Conservation (phyloP, 768 basidiomycete species). For the Termitomyces eurrhizus region DNA sequence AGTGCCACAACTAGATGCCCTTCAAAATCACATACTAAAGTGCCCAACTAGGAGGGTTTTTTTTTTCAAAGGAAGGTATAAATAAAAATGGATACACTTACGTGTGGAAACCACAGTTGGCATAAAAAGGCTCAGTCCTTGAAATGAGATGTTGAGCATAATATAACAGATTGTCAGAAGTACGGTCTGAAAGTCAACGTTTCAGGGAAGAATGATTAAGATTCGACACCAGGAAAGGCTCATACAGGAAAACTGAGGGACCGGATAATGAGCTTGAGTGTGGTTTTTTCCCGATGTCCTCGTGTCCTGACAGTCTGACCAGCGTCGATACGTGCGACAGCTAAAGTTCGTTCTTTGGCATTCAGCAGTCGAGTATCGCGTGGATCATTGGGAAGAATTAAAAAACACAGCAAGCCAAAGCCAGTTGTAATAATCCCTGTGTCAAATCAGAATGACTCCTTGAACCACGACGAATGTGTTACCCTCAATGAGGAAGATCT, state of each 20-base stretch:
- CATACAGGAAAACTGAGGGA: conserved; percentile 31
- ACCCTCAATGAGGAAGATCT: conserved; percentile 44
- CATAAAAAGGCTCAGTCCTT: conserved; percentile 25
- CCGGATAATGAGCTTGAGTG: conserved; percentile 23
- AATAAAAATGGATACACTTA: conserved; percentile 21
- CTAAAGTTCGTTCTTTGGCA: conserved; percentile 29
- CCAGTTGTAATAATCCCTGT: conserved; percentile 32
- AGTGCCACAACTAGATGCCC: too few species aligned
- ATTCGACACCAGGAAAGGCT: neutral
- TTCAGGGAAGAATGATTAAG: neutral
- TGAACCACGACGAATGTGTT: neutral
- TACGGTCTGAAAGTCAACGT: conserved; percentile 12
- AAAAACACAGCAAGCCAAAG: conserved; percentile 30
- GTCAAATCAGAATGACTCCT: neutral
- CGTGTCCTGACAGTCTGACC: conserved; percentile 27
- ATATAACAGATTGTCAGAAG: conserved; percentile 20
- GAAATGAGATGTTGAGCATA: conserved; percentile 27
- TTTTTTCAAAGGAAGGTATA: neutral
- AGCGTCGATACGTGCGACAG: conserved; percentile 31
- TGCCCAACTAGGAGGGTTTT: conserved; percentile 13
- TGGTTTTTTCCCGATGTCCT: conserved; percentile 27
- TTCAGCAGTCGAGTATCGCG: conserved; percentile 29
- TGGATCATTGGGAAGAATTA: conserved; percentile 34
- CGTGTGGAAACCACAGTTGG: conserved; percentile 43
- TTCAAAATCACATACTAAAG: conserved; percentile 20